Evolutionary conservation across 768 basidiomycete species (phyloP).

Genomic region (Podaxis sp.): DNA sequence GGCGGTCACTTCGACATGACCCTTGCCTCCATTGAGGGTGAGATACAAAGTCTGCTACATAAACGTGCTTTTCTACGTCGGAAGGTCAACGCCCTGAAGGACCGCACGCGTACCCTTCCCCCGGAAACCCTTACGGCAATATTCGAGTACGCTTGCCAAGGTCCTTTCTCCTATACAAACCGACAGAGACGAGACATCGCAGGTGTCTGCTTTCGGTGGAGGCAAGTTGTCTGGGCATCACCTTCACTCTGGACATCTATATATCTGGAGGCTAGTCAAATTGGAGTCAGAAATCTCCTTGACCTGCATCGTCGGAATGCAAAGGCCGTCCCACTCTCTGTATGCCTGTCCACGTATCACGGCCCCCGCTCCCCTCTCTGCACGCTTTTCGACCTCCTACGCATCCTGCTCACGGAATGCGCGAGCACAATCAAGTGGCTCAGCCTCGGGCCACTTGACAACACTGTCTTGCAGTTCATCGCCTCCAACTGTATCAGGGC

Average conservation of each 20-base stretch:
- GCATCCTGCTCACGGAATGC: background rate
- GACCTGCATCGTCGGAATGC: constrained; percentile 1
- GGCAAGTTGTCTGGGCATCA: background rate
- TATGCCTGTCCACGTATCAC: background rate
- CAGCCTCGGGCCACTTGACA: background rate
- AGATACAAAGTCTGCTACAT: no score
- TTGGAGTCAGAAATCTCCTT: background rate
- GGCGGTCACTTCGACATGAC: no score
- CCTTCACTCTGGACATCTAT: background rate
- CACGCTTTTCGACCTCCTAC: background rate
- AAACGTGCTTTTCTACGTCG: background rate
- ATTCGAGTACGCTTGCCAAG: background rate
- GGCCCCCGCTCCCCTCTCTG: background rate
- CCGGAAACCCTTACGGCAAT: background rate
- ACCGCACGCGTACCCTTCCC: background rate
- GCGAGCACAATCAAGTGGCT: background rate
- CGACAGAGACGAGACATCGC: background rate
- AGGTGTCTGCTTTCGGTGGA: background rate
- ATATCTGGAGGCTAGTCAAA: background rate
- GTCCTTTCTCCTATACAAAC: background rate
- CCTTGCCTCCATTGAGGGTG: no score
- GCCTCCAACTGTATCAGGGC: background rate
- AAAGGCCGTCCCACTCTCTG: background rate
- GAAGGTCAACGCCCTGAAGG: background rate
- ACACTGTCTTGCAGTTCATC: background rate